Base-by-base conservation (phyloP, 495 filamentous ascomycete genomes). In the Bacidia rubella region DNA sequence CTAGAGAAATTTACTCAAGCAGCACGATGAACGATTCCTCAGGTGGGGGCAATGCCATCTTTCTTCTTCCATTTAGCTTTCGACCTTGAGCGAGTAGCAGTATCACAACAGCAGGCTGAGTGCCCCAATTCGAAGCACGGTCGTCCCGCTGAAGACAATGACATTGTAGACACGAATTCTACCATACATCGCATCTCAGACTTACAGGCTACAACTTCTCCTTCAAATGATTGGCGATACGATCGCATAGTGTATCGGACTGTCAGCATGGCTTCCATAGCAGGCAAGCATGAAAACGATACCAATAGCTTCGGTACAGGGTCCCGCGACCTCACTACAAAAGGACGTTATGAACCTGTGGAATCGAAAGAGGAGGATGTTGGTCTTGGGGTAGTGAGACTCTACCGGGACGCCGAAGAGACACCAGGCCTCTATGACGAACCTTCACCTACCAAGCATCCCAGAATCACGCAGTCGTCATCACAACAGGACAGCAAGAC, bases 41-140 rank as follows among this genome's bases (percentile, higher is more conserved):
- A 48, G 24, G 23, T 22, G 26, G 12, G 5, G 39, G 32, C 21
- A 52, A 81, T 86, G 88, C 85, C 86, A 70, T 80, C 84, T 29
- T 95, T 92, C 68, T 90, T 88, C 67, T 98, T 90, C 60, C 90
- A 97, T 62, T 65, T 98, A 25, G 81, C 81, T 59, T 78, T 98
- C 62, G 90, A 97, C 74, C 73, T 96, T 56, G 39, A 45, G 17
- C 20, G 24, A 19, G 27, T 12, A 19, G 10, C 47, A 44, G 29
- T 17, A 44, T 44, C 19, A 15, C 5, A 35, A 5, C 5, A 35
- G 15, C 15, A 5, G 7, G 5, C 29, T 15, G 15, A 35, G 15
- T 35, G 29, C 7, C 29, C 29, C n/a, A n/a, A n/a, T 35, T 35
- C 29, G 15, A 15, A 35, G 29, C 7, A 35, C 5, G 15, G 29